These are phyloP conservation scores for Allium cepa DNA, from an alignment of 106 monocot genomes.

Conservation along the genomic window DNA sequence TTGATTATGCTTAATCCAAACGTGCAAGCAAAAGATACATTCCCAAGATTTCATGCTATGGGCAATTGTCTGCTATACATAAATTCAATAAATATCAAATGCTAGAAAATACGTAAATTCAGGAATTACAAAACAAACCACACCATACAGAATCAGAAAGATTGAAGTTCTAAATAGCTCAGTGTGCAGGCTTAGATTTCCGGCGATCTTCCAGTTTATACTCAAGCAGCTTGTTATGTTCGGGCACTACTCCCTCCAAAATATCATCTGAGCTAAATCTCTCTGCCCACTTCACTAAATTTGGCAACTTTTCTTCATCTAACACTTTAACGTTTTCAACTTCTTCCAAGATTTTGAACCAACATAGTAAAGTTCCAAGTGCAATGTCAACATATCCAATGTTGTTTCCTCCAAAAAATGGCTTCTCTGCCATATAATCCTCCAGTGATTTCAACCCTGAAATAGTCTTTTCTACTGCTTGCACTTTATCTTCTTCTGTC, in stretches of 20 bases:
- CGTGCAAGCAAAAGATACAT: no score
- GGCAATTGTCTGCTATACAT: no score
- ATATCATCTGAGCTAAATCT: constrained; percentile 14
- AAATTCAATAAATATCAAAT: no score
- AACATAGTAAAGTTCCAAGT: constrained; percentile 14
- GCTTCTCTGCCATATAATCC: constrained; percentile 25
- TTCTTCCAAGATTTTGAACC: constrained; percentile 9
- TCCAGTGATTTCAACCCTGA: constrained; percentile 23
- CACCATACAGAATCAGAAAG: no score
- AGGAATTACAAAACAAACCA: no score
- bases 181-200: background rate
- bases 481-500: constrained; percentile 9
- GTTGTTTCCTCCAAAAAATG: constrained; percentile 29
- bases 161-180: background rate
- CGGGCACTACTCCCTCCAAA: constrained; percentile 24
- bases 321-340: constrained; percentile 12
- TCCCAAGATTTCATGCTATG: no score
- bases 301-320: constrained; percentile 17
- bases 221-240: constrained; percentile 10
- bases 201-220: background rate
- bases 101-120: no score
- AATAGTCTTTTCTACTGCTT: background rate
- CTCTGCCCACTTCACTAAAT: constrained; percentile 24
- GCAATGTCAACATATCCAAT: constrained; percentile 39
- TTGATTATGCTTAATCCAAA: no score